Base-by-base conservation (phyloP, 2,329 filamentous ascomycete species). In the Xylariaceae sp. region DNA sequence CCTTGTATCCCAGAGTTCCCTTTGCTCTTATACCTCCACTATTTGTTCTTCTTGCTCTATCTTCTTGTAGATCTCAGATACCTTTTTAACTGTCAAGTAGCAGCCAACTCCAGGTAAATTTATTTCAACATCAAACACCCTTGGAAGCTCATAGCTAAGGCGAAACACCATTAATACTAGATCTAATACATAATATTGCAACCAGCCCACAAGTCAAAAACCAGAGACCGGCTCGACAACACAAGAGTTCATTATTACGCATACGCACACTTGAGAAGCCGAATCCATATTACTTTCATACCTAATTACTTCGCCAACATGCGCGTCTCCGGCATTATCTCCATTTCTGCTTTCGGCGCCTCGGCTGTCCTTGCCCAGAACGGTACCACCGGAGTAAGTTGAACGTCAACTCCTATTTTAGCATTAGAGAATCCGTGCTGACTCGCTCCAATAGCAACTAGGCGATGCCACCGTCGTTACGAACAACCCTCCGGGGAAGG, bases 401-500 rank as follows among this genome's bases (percentile, higher is more conserved):
- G 6, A 12, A 7, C 14, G 3, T 44, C 23, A 37, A 32, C 14
- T n/a, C 47, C 19, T 42, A 12, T 44, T 12, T 10, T 19, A 20
- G 40, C n/a, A 37, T 5, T 21, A 16, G 21, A 19, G 42, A 5
- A 20, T 20, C 23, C 6, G 14, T 45, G 29, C 56, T 69, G 45
- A 70, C 62, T 40, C 46, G 20, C 9, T 2, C 7, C 12, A 48
- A 52, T 52, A 77, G 73, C 40, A 72, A 52, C 71, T 78, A 16
- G 77, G 75, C 50, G 76, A 84, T 64, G 85, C 87, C 44, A 71
- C 77, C 9, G 69, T 79, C 41, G 77, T 83, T 18, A 72, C 68
- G 16, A 75, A 81, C 72, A 90, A 90, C 74, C 82, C 86, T 1
- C 56, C 70, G 3, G 80, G 80, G 32, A 72, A 77, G 23, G 69